phyloP scores from a whole-genome alignment of 768 basidiomycete species.

The Neoboletus magnificus region DNA sequence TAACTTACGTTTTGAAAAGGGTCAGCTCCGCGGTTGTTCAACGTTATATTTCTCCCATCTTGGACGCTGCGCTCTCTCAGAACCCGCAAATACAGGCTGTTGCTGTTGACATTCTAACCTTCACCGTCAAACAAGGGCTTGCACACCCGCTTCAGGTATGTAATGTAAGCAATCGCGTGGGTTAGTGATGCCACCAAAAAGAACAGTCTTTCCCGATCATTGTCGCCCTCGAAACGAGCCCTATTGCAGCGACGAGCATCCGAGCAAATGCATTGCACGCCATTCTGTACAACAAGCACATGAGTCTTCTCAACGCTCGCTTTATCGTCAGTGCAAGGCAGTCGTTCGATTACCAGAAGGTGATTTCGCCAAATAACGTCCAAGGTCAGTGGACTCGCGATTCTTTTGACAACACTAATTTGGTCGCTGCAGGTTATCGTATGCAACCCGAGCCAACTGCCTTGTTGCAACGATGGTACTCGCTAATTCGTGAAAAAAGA shows the following conservation, averaged over 20 bases:
- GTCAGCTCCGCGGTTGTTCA: slow-evolving; percentile 95
- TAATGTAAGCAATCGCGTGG: neutral
- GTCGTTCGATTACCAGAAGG: slow-evolving; percentile 82
- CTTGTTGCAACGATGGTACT: slow-evolving; percentile 86
- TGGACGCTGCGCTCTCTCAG: slow-evolving; percentile 75
- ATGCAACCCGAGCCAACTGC: slow-evolving; percentile 64
- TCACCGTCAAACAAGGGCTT: slow-evolving; percentile 92
- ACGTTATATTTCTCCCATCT: slow-evolving; percentile 79
- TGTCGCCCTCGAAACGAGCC: slow-evolving; percentile 88
- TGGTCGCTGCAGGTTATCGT: slow-evolving; percentile 53
- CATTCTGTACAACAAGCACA: slow-evolving; percentile 83
- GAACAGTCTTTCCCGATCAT: slow-evolving; percentile 84
- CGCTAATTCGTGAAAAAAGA: slow-evolving; percentile 89
- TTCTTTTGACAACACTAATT: neutral
- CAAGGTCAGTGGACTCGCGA: slow-evolving; percentile 43
- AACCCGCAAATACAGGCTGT: slow-evolving; percentile 69
- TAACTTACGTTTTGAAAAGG: slow-evolving; percentile 39
- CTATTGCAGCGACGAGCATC: slow-evolving; percentile 53
- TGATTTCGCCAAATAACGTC: slow-evolving; percentile 43
- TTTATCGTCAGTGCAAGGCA: slow-evolving; percentile 76
- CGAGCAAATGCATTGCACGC: slow-evolving; percentile 80
- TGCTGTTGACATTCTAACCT: slow-evolving; percentile 87
- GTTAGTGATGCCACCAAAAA: neutral
- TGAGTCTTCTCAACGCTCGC: slow-evolving; percentile 82
- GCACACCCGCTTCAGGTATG: slow-evolving; percentile 89